phyloP scores from a whole-genome alignment of 2,329 filamentous ascomycete genomes.

The Coleophoma cylindrospora region DNA sequence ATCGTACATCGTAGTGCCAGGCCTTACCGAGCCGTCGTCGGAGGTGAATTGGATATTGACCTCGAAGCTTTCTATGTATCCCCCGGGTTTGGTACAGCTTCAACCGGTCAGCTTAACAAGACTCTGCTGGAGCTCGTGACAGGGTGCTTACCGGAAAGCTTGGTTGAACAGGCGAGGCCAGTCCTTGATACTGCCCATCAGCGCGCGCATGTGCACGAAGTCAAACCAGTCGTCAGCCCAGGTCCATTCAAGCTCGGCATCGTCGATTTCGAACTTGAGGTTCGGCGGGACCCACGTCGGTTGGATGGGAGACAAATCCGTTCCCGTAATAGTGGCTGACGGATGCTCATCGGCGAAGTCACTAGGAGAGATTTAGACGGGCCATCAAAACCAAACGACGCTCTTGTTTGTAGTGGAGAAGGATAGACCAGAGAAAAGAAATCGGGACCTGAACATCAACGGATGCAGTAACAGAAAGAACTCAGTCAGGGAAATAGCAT shows the following conservation, averaged over 20 bases:
- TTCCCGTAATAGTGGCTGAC: slow-evolving; percentile 14
- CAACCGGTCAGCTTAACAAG: not conserved
- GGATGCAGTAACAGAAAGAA: not conserved
- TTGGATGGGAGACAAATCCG: slow-evolving; percentile 19
- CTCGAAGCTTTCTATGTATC: slow-evolving; percentile 17
- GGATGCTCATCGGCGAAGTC: slow-evolving; percentile 16
- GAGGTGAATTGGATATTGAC: slow-evolving; percentile 19
- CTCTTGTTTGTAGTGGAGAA: too few relatives aligned
- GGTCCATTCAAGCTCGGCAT: slow-evolving; percentile 34
- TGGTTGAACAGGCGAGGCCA: slow-evolving; percentile 33
- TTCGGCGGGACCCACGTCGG: slow-evolving; percentile 20
- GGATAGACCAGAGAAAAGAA: too few relatives aligned
- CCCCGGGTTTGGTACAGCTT: slow-evolving; percentile 13
- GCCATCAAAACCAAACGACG: too few relatives aligned
- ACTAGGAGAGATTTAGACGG: slow-evolving; percentile 11
- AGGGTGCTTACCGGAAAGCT: slow-evolving; percentile 5
- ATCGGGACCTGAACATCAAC: too few relatives aligned
- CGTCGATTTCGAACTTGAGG: slow-evolving; percentile 25
- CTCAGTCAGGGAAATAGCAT: not conserved
- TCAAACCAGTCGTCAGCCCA: slow-evolving; percentile 44
- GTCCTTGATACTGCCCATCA: slow-evolving; percentile 50
- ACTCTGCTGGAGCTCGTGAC: not conserved
- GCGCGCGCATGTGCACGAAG: slow-evolving; percentile 50
- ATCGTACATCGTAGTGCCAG: slow-evolving; percentile 27
- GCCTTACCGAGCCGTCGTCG: slow-evolving; percentile 39